These are phyloP conservation scores for Plasmopara halstedii DNA, from an alignment of 352 stramenopile species.

Conservation along the genomic window DNA sequence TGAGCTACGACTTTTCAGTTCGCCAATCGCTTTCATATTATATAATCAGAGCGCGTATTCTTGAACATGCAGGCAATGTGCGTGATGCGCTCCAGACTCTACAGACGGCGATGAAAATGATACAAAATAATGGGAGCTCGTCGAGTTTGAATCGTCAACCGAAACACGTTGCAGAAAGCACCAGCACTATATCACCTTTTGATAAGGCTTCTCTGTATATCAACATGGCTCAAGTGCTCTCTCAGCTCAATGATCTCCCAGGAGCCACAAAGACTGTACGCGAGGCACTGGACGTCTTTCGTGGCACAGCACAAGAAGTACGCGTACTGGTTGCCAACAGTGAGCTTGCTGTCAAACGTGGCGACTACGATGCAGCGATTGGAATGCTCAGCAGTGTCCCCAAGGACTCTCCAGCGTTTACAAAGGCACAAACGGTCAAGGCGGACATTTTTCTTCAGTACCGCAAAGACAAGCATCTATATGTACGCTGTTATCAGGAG, in stretches of 20 bases:
- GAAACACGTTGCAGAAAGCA: conserved; percentile 5
- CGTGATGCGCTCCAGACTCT: conserved; percentile 76
- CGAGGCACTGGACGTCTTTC: conserved; percentile 65
- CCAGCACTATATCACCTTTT: conserved; percentile 44
- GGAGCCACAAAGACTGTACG: conserved; percentile 60
- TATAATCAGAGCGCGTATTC: conserved; percentile 83
- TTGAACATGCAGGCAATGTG: conserved; percentile 66
- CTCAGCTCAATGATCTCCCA: conserved; percentile 64
- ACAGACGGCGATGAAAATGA: conserved; percentile 72
- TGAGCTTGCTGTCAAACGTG: conserved; percentile 85
- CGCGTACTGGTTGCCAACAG: conserved; percentile 87
- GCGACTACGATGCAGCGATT: conserved; percentile 87
- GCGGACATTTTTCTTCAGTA: conserved; percentile 91
- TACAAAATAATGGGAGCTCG: conserved; percentile 11
- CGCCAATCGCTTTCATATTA: conserved; percentile 78
- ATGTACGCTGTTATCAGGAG: conserved; percentile 85
- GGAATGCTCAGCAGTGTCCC: conserved; percentile 85
- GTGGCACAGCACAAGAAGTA: conserved; percentile 82
- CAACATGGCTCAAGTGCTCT: conserved; percentile 70
- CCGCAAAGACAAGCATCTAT: conserved; percentile 87
- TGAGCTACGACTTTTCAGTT: conserved; percentile 86
- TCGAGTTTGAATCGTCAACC: conserved; percentile 7
- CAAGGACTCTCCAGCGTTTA: conserved; percentile 66
- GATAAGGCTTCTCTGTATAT: conserved; percentile 88
- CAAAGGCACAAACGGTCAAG: conserved; percentile 88